phyloP scores from a whole-genome alignment of 1,284 basidiomycete genomes.

The Salmacisia buchloeana region DNA sequence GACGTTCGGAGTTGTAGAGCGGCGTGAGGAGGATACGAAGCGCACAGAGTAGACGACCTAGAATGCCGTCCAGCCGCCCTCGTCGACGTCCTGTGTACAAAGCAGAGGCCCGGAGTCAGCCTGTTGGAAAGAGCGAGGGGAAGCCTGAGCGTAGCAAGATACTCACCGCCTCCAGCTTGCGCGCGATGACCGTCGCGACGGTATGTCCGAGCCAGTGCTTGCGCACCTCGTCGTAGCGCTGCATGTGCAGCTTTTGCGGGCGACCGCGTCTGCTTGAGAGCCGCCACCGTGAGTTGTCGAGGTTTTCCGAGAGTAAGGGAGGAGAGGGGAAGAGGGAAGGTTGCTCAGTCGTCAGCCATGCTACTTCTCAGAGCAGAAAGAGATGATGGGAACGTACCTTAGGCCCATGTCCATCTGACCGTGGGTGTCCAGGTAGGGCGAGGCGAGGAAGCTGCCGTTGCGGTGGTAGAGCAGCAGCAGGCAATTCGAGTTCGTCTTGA shows the following conservation, averaged over 20 bases:
- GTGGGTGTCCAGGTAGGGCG: constrained; percentile 90
- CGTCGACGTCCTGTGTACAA: constrained; percentile 1
- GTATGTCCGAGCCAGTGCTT: constrained; percentile 84
- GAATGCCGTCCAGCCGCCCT: constrained; percentile 6
- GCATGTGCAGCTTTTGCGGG: constrained; percentile 77
- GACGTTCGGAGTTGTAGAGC: neutral
- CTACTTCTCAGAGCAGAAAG: constrained; percentile 11
- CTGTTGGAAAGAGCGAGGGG: neutral
- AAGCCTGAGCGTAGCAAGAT: too few relatives aligned
- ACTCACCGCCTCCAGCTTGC: constrained; percentile 73
- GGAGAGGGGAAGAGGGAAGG: neutral
- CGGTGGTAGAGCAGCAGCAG: constrained; percentile 83
- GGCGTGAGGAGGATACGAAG: neutral
- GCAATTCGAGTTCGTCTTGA: constrained; percentile 86
- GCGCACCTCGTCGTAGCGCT: constrained; percentile 85
- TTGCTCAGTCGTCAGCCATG: neutral
- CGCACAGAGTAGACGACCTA: too few relatives aligned
- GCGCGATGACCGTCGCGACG: constrained; percentile 81
- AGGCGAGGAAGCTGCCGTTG: constrained; percentile 78
- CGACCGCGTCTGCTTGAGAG: constrained; percentile 56
- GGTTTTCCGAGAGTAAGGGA: neutral
- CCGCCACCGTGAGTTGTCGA: neutral
- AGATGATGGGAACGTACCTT: constrained; percentile 56
- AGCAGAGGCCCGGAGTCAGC: neutral
- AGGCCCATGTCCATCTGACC: constrained; percentile 90